A percentile compares a stretch with the other conserved stretches of the same genome.
Conservation (phyloP, 805 yeast species). For the Ogataea sp. region DNA sequence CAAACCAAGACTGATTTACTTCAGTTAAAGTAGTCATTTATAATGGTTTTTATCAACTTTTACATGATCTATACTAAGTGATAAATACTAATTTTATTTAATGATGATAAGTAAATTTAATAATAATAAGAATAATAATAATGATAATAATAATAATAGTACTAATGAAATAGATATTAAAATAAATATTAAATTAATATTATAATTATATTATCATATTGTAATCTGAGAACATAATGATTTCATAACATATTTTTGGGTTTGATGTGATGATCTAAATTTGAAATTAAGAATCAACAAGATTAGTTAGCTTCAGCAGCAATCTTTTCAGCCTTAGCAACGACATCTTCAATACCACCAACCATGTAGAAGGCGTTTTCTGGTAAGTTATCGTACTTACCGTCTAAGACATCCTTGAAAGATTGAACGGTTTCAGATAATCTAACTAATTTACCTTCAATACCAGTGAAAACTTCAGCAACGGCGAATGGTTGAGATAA, state of each 20-base stretch:
- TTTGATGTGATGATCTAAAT: not conserved
- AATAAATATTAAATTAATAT: too few species aligned
- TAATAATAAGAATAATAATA: not conserved
- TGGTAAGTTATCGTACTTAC: constrained; percentile 98
- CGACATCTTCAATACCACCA: constrained; percentile 98
- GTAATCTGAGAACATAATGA: constrained; percentile 1
- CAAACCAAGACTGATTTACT: too few species aligned
- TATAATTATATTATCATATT: too few species aligned
- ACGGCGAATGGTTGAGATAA: constrained; percentile 99
- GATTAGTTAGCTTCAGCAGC: constrained; percentile 81
- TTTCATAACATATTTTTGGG: not conserved
- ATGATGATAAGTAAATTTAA: not conserved
- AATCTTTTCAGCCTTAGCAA: constrained; percentile 98
- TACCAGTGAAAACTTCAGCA: constrained; percentile 99
- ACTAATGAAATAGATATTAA: not conserved
- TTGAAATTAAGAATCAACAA: constrained; percentile 1
- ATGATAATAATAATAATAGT: not conserved
- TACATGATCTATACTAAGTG: not conserved
- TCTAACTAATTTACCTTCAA: constrained; percentile 95
- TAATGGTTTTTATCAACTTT: not conserved
- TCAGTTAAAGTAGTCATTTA: not conserved
- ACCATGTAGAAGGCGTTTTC: constrained; percentile 99
- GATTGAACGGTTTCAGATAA: constrained; percentile 90
- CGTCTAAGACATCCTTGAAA: constrained; percentile 94
- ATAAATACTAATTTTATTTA: not conserved